phyloP scores from a whole-genome alignment of 257 asterid species.

The Lithospermum erythrorhizon region DNA sequence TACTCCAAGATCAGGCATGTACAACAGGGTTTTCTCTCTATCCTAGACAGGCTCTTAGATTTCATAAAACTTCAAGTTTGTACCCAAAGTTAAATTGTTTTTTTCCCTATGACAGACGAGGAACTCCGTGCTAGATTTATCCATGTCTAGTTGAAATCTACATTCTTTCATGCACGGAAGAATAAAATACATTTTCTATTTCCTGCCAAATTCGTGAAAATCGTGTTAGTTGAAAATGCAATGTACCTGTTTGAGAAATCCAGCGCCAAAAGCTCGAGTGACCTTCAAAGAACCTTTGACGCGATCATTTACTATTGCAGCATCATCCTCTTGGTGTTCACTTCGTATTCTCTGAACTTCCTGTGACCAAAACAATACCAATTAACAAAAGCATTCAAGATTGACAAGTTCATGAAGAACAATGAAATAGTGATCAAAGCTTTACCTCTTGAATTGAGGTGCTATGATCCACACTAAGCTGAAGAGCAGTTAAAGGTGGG shows the following conservation, averaged over 20 bases:
- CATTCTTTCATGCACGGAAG: constrained; percentile 26
- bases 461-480: constrained; percentile 82
- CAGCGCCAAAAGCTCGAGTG: constrained; percentile 99
- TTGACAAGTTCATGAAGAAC: neutral
- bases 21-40: too few relatives aligned
- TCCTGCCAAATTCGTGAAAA: constrained; percentile 7
- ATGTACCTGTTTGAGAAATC: constrained; percentile 87
- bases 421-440: neutral
- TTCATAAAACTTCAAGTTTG: neutral
- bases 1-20: too few relatives aligned
- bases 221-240: constrained; percentile 11
- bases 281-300: constrained; percentile 94
- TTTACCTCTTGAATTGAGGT: constrained; percentile 75
- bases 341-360: constrained; percentile 61
- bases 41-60: neutral
- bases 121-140: constrained; percentile 10
- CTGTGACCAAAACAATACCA: constrained; percentile 24
- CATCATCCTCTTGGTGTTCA: constrained; percentile 81
- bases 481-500: constrained; percentile 55
- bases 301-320: constrained; percentile 60
- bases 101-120: neutral
- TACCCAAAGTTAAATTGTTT: neutral
- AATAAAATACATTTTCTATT: constrained; percentile 16
- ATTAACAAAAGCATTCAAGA: constrained; percentile 9
- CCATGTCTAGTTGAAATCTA: constrained; percentile 21